Evolutionary conservation across 2,329 filamentous ascomycete genomes (phyloP), one percentile per base, ranked within the genome.

Genomic region (Monilinia laxa): DNA sequence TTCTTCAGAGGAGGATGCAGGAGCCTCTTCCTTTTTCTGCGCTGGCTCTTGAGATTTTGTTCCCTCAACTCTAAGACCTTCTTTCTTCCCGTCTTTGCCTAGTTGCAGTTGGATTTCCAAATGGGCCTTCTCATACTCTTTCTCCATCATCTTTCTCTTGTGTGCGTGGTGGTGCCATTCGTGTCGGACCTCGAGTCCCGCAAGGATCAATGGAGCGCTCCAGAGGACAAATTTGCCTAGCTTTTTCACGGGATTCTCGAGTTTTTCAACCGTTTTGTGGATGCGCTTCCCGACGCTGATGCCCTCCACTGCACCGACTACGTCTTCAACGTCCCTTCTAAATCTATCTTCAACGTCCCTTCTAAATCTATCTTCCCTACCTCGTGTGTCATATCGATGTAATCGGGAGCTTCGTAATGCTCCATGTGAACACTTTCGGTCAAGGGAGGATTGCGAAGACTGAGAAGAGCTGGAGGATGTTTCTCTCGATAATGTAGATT

Each of bases 71-170:
- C 38, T 18, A 11, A 54, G 5, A n/a, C 35, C 40, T 18, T 65
- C 54, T 4, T 45, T 49, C 49, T 54, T 66, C 6, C 55, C 65
- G 23, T 52, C 38, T 23, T 35, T 66, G 10, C 18, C 52, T 59
- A 57, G 23, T 25, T 66, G 49, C n/a, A 66, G 11, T 12, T 66
- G 58, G 28, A 66, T 42, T 28, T 66, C 65, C 28, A 66, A 35
- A 23, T 66, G 65, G 6, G 65, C 65, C 52, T 66, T 66, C 59
- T 66, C 65, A 25, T 63, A 66, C 25, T 66, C 65, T 31, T 66
- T 66, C 11, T 66, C 65, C 58, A 62, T 64, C 65, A 66, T 66
- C 9, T 52, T 55, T 20, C 65, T 52, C 40, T 66, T 63, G 28
- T 66, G 65, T n/a, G 42, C 35, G 12, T 66, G 58, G 25, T 66